Conservation (phyloP, 2,329 filamentous ascomycete species). For the Blastomyces percursus region DNA sequence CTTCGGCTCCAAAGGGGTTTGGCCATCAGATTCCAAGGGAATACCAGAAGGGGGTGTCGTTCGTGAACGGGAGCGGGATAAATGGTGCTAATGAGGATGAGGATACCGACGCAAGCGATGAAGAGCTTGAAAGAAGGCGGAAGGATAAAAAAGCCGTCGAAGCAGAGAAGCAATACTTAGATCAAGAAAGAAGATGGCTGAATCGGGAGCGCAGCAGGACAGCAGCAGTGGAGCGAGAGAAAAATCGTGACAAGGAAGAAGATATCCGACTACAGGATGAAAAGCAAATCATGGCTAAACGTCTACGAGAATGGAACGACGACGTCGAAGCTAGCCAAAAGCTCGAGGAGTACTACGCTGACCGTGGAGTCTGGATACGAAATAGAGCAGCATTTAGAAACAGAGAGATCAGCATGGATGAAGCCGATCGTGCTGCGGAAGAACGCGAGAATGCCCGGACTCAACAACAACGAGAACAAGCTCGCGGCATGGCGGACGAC, state of each 20-base stretch:
- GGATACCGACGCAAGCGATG: slow-evolving; percentile 76
- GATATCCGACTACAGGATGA: slow-evolving; percentile 52
- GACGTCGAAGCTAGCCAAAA: slow-evolving; percentile 67
- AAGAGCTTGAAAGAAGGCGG: slow-evolving; percentile 66
- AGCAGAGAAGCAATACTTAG: slow-evolving; percentile 66
- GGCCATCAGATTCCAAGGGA: slow-evolving; percentile 55
- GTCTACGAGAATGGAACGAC: slow-evolving; percentile 76
- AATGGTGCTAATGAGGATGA: slow-evolving; percentile 61
- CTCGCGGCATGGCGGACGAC: slow-evolving; percentile 73
- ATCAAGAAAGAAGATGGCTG: slow-evolving; percentile 81
- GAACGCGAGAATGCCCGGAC: slow-evolving; percentile 60
- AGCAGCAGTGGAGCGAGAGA: slow-evolving; percentile 75
- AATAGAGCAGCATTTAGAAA: slow-evolving; percentile 64
- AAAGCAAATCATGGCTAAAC: slow-evolving; percentile 57
- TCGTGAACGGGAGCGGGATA: slow-evolving; percentile 66
- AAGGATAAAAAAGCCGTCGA: slow-evolving; percentile 62
- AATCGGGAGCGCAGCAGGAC: slow-evolving; percentile 77
- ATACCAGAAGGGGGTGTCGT: slow-evolving; percentile 66
- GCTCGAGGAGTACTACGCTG: slow-evolving; percentile 71
- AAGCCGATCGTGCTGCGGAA: slow-evolving; percentile 70
- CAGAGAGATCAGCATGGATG: slow-evolving; percentile 66
- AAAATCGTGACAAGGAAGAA: slow-evolving; percentile 67
- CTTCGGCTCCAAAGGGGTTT: slow-evolving; percentile 57
- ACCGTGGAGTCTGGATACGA: slow-evolving; percentile 73
- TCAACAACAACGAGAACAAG: slow-evolving; percentile 62